phyloP scores from a whole-genome alignment of 176 grass and related monocot genomes.

The Oryza punctata region DNA sequence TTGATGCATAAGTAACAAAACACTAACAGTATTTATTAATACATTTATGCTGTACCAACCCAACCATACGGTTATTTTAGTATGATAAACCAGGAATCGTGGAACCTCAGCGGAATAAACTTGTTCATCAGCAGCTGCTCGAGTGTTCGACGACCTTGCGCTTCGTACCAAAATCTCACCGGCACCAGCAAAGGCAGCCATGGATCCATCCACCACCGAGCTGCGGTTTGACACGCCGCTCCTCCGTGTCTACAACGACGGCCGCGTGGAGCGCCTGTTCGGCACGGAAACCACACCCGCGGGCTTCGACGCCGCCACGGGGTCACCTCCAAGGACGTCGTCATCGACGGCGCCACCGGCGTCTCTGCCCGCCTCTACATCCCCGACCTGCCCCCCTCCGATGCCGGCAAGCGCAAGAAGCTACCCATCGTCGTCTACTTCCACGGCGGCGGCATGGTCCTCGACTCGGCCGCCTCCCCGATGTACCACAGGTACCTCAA shows the following conservation, averaged over 20 bases:
- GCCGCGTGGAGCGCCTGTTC: conserved; percentile 46
- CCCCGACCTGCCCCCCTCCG: conserved; percentile 17
- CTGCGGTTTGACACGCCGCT: conserved; percentile 25
- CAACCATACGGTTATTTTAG: no score
- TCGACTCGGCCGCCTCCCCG: conserved; percentile 37
- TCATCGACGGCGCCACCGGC: conserved; percentile 34
- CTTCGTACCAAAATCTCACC: not conserved
- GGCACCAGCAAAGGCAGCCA: not conserved
- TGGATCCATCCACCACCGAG: conserved; percentile 36
- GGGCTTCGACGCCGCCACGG: conserved; percentile 37
- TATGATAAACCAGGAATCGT: not conserved
- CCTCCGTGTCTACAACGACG: conserved; percentile 36
- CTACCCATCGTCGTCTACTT: conserved; percentile 60
- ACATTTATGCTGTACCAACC: not conserved
- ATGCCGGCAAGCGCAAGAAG: conserved; percentile 6
- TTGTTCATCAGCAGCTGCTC: not conserved
- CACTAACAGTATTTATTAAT: no score
- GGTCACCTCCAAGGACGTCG: conserved; percentile 60
- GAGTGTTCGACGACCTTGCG: not conserved
- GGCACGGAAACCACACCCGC: conserved; percentile 40
- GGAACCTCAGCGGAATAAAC: no score
- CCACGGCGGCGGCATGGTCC: conserved; percentile 56
- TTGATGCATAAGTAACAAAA: no score
- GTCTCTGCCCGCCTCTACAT: conserved; percentile 58
- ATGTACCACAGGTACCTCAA: conserved; percentile 43